These are phyloP conservation scores for Talinum fruticosum DNA, from an alignment of 148 eudicot genomes.

Conservation along the genomic window DNA sequence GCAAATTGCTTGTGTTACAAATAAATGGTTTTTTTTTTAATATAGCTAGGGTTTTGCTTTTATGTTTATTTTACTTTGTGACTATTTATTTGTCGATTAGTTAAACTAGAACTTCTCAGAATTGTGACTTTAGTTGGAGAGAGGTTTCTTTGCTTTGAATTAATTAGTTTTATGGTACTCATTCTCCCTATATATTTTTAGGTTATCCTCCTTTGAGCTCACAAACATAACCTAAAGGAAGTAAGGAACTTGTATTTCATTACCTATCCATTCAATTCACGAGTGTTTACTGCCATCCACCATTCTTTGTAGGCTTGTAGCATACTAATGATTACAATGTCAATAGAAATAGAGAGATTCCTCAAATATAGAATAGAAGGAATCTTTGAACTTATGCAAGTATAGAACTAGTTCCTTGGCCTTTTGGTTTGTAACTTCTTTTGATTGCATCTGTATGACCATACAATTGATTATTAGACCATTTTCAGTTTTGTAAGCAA, in stretches of 20 bases:
- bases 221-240: neutral
- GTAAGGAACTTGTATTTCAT: neutral
- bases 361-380: too few species aligned
- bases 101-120: neutral
- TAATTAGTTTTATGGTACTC: neutral
- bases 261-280: neutral
- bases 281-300: neutral
- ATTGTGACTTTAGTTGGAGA: neutral
- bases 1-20: neutral
- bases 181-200: neutral
- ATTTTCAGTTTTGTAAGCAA: too few species aligned
- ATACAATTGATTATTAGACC: too few species aligned
- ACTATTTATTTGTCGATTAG: neutral
- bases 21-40: too few species aligned
- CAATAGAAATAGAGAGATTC: too few species aligned
- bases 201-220: neutral
- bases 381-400: too few species aligned
- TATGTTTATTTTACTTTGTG: neutral
- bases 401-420: too few species aligned
- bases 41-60: neutral
- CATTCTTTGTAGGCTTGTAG: neutral
- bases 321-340: too few species aligned
- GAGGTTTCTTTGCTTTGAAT: neutral
- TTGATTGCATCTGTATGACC: too few species aligned
- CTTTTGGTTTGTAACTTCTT: too few species aligned